Base-by-base conservation (phyloP, 306 rosid genomes). In the Lathyrus aphaca region DNA sequence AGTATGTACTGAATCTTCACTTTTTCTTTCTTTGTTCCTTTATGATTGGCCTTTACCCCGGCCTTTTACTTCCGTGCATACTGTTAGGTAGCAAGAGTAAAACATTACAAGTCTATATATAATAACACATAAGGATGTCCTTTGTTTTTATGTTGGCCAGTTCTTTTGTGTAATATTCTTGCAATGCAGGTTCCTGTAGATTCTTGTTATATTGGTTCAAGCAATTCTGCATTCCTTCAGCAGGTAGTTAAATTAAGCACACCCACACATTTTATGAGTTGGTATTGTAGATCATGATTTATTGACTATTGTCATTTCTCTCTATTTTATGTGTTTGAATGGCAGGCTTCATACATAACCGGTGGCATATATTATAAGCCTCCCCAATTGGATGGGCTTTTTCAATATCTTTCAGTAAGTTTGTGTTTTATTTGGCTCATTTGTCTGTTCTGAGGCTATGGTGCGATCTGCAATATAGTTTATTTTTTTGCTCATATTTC, bases 321-420 rank as follows among this genome's bases (percentile, higher is more conserved):
- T 55, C 73, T 54, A 68, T 79, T 74, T 54, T 68, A 62, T 58
- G 64, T 61, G 44, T n/a, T n/a, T 68, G 64, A 44, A 69, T 79
- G 48, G 61, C 82, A 91, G 96, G 97, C 99, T 71, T 91, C 97
- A 64, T 91, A 86, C 77, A 94, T 94, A 62, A 91, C 97, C 15
- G 95, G 91, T 68, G 99, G 97, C 63, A 93, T 94, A 69, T 94
- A 94, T 87, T 80, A 88, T 84, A 89, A 78, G 84, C 97, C 99
- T 71, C 96, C 87, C 62, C 97, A 87, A 37, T 66, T 80, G 74
- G 94, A 90, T 12, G 97, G 96, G 57, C 81, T 94, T 71, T 91
- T 88, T 84, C 98, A 94, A 63, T 94, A 88, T 85, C 89, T 94
- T 70, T 85, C 90, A 61, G 97, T 94, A 87, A 64, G 96, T 65